phyloP scores from a whole-genome alignment of 345 rosid species.

The Eucalyptus victrix region DNA sequence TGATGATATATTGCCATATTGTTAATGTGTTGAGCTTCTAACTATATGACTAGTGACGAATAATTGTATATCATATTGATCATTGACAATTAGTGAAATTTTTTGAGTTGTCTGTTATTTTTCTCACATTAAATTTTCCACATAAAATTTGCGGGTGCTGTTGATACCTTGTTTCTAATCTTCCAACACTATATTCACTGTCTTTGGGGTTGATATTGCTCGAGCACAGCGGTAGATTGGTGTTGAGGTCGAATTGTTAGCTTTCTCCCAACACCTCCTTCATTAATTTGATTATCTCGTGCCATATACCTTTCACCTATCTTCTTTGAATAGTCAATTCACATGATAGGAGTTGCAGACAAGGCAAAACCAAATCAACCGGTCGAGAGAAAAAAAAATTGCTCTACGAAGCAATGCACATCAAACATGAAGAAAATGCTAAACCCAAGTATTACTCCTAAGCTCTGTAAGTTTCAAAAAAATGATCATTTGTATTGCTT shows the following conservation, averaged over 20 bases:
- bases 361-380: neutral
- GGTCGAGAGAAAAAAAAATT: neutral
- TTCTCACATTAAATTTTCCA: neutral
- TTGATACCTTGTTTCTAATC: neutral
- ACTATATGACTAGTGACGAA: neutral
- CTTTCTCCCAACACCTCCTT: neutral
- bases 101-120: neutral
- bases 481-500: fast-evolving
- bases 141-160: neutral
- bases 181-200: neutral
- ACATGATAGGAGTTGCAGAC: neutral
- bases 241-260: neutral
- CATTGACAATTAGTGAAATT: neutral
- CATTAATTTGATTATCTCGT: neutral
- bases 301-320: neutral
- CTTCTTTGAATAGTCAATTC: neutral
- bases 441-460: neutral
- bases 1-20: neutral
- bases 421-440: neutral
- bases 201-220: neutral
- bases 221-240: neutral
- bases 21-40: neutral
- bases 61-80: neutral
- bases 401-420: neutral
- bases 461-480: no score